phyloP scores from a whole-genome alignment of 2,329 filamentous ascomycete species.

The Colletotrichum simmondsii region DNA sequence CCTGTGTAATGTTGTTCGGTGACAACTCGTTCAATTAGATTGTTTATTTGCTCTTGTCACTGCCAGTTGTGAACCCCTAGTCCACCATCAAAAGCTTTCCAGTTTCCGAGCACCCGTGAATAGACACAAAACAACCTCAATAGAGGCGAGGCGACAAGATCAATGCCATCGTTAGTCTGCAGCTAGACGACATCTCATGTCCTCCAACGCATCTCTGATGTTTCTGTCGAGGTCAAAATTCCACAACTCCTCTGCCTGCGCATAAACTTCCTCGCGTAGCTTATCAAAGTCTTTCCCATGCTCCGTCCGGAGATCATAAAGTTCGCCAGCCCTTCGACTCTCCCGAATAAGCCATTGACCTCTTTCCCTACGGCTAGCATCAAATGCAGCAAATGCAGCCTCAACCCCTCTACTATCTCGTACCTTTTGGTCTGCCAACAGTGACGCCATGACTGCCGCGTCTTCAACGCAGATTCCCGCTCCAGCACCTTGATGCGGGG shows the following conservation, averaged over 20 bases:
- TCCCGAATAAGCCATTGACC: conserved; percentile 61
- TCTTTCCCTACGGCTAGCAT: conserved; percentile 57
- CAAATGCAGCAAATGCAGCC: conserved; percentile 62
- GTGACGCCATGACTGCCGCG: conserved; percentile 51
- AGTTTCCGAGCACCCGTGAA: too few relatives aligned
- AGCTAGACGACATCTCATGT: not conserved
- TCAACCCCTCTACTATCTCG: conserved; percentile 45
- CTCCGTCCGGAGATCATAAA: conserved; percentile 57
- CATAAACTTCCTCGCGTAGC: not conserved
- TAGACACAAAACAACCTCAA: too few relatives aligned
- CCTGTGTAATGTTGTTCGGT: not conserved
- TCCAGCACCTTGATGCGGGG: conserved; percentile 69
- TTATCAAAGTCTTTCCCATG: conserved; percentile 6
- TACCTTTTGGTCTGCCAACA: conserved; percentile 56
- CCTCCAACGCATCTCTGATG: not conserved
- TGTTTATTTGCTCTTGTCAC: too few relatives aligned
- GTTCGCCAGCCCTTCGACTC: conserved; percentile 55
- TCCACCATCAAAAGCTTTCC: too few relatives aligned
- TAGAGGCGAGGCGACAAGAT: too few relatives aligned
- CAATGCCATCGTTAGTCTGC: not conserved
- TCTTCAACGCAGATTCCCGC: conserved; percentile 69
- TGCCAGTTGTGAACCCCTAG: too few relatives aligned
- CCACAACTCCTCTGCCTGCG: not conserved
- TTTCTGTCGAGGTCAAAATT: not conserved
- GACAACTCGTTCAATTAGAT: too few relatives aligned